Evolutionary conservation across 176 grass and related monocot genomes (phyloP), one percentile per base, ranked within the genome.

Genomic region (Oryza rufipogon): DNA sequence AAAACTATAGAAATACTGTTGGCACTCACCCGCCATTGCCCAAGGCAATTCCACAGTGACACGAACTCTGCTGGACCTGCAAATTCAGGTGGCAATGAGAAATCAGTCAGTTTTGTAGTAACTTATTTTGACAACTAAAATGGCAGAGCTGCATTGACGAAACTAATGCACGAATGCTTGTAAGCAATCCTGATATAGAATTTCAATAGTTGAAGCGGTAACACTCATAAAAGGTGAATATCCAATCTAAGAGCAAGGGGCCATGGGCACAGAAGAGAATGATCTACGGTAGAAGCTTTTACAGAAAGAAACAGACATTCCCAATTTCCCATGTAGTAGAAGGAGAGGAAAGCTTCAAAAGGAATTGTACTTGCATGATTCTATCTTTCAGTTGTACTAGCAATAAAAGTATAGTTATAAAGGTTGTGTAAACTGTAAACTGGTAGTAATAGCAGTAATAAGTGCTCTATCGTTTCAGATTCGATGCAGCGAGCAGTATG

Each of bases 21-120:
- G 26, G 17, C 38, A 74, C 86, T 91, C 83, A 97, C 95, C 89
- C 85, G 92, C 95, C 95, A 97, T 88, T 97, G 95, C 6, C 92
- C 89, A 2, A 97, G 85, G 74, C 91, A 97, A 83, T 88, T 83
- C 95, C 95, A 97, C 46, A 97, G 87, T 1, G 87, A 71, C 2
- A 90, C 89, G 34, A 97, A 97, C 75, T 97, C 91, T 5, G 87
- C 77, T 60, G 95, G 95, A 14, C 91, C 95, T 97, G 87, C 71
- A 81, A 76, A 63, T 63, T 6, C 34, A 5, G 11, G 36, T 51
- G 30, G 16, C 22, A 61, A 30, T 32, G 72, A 10, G 36, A 71
- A 80, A 58, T 77, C 38, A 79, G 84, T 16, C 84, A 47, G 25
- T 11, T 64, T 32, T 36, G 26, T 2, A 51, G 26, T 2, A 51